These are phyloP conservation scores for Lycium ferocissimum DNA, from an alignment of 257 asterid genomes.

Conservation along the genomic window DNA sequence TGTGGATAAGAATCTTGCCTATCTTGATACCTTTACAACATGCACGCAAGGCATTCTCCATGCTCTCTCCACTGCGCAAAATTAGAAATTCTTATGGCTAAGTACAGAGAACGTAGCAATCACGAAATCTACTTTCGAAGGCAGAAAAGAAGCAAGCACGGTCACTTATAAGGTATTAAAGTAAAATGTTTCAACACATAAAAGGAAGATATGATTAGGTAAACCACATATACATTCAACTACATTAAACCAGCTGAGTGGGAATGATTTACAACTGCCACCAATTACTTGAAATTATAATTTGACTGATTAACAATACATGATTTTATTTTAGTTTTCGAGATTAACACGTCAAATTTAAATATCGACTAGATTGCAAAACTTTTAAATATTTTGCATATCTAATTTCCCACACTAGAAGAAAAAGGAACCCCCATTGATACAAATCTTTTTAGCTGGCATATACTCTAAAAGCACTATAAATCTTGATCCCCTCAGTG, in stretches of 20 bases:
- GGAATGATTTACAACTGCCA: not conserved
- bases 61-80: constrained; percentile 74
- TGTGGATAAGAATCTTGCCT: constrained; percentile 35
- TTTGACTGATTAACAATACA: not conserved
- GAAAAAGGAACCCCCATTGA: not conserved
- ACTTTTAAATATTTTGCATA: not conserved
- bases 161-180: not conserved
- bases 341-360: not conserved
- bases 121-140: not conserved
- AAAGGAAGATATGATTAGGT: not conserved
- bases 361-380: not conserved
- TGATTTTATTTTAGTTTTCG: not conserved
- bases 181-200: not conserved
- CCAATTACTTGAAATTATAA: not conserved
- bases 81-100: not conserved
- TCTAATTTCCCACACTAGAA: not conserved
- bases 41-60: constrained; percentile 52
- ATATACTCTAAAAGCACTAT: not conserved
- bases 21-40: constrained; percentile 37
- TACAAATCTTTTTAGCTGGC: constrained; percentile 5
- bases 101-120: not conserved
- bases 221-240: not conserved
- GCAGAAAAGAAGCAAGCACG: constrained; percentile 4
- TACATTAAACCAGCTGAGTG: not conserved
- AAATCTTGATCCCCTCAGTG: not conserved